Evolutionary conservation across 2,329 filamentous ascomycete genomes (phyloP), one percentile per base, ranked within the genome.

Genomic region (Neofusicoccum kwambonambiense): DNA sequence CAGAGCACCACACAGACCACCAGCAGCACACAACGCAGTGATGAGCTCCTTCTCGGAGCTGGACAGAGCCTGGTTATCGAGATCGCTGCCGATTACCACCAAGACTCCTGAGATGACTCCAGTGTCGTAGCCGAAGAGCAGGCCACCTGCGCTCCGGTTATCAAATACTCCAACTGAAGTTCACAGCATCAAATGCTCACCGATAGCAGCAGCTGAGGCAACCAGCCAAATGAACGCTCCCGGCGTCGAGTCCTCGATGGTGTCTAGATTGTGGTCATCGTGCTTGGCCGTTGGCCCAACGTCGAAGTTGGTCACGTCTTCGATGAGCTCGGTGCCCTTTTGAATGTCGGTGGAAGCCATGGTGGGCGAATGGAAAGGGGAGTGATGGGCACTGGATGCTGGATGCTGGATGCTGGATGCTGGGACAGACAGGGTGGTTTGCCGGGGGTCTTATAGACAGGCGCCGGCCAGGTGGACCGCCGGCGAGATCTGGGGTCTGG

Each of bases 61-160:
- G 1, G 56, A 60, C 41, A 60, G 34, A 37, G 68, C 67, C 15
- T 61, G 19, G 17, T 50, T 35, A 13, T 49, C 42, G 3, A 49
- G 31, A 3, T 69, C 71, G 6, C 72, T 71, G 15, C 64, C 71
- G 44, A 75, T 69, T 0, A 74, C 76, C 12, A 78, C 76, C 12
- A 78, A 69, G 2, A 78, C 75, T 2, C 73, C 74, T 12, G 72
- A 75, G 51, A 78, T 77, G 66, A 77, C 74, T 27, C 76, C 75
- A 64, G 76, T 77, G 61, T 78, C 75, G 64, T 77, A 77, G 27
- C 44, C 45, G 9, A 49, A 70, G 11, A 69, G 65, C 52, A 69
- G 60, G 56, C 68, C 67, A 22, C 27, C 27, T 31, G 27, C 27
- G 6, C 4, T 31, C 27, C 27, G 6, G 27, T 31, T 31, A 31